These are phyloP conservation scores for Jaminaea rosea DNA, from an alignment of 1,284 basidiomycete species.

Conservation along the genomic window DNA sequence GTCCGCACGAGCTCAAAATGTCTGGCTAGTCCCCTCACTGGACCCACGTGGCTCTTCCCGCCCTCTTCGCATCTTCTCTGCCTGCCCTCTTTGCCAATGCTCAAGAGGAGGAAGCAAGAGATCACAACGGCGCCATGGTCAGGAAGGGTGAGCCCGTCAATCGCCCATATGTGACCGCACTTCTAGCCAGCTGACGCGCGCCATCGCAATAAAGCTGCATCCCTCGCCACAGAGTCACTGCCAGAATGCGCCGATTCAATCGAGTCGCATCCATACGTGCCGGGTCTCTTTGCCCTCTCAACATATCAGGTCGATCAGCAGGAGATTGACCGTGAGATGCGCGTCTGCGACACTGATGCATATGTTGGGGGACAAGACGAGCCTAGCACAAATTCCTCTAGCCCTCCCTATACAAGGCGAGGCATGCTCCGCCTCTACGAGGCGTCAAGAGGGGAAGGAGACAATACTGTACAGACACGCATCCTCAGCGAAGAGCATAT, in stretches of 20 bases:
- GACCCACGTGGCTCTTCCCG: too few relatives aligned
- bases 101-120: background rate
- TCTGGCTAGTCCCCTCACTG: too few relatives aligned
- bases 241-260: constrained; percentile 32
- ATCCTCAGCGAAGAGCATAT: constrained; percentile 9
- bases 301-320: constrained; percentile 45
- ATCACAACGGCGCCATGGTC: background rate
- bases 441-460: background rate
- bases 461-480: background rate
- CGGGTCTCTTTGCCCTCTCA: constrained; percentile 35
- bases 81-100: too few relatives aligned
- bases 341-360: constrained; percentile 6
- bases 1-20: too few relatives aligned
- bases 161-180: background rate
- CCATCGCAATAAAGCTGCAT: too few relatives aligned
- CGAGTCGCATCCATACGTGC: constrained; percentile 28
- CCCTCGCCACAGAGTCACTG: background rate
- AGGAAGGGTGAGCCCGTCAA: background rate
- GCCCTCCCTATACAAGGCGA: constrained; percentile 27
- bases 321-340: constrained; percentile 9
- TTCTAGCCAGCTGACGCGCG: too few relatives aligned
- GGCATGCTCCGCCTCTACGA: constrained; percentile 25
- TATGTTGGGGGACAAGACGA: constrained; percentile 3
- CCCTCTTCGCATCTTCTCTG: too few relatives aligned
- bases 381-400: background rate